Base-by-base conservation (phyloP, 169 alveolate genomes). In the Theileria sp. region DNA sequence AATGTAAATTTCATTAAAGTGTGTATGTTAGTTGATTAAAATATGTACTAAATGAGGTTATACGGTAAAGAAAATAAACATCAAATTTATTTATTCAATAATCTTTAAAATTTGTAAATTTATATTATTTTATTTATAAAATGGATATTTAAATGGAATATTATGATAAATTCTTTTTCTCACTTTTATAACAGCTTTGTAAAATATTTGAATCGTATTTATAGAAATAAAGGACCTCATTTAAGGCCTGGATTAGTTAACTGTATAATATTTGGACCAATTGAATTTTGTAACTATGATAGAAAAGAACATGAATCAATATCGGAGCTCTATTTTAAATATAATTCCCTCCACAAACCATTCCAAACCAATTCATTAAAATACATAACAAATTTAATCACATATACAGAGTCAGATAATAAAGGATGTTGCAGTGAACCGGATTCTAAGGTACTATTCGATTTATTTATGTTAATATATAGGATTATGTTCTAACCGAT, bases 401-500 rank as follows among this genome's bases (percentile, higher is more conserved):
- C 77, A n/a, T 23, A 69, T 28, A 30, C 77, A 7, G 77, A 69
- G 38, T 51, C 44, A 19, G 51, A n/a, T 28, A 69, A 69, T 36
- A 51, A 69, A 44, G 65, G 36, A 5, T 69, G 77, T 32, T 69
- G 77, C 21, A 25, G 32, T 25, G 19, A 75, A 17, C 0, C 44
- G 7, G 82, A 60, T 7, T 19, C 77, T 17, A 75, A 75, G 82
- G 82, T 75, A 64, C 8, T 79, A 51, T 28, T 50, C 32, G 2
- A 56, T 8, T 17, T 19, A 62, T n/a, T n/a, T 21, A 9, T 56
- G 32, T 15, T 10, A 15, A 3, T 28, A 13, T 62, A 58, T 7
- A 34, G 83, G 51, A 44, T 9, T 50, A 64, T 21, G 60, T 44
- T 50, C 36, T 83, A 23, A 77, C 86, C 19, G 80, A 79, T 25